A percentile compares a stretch with the other conserved stretches of the same genome.
Conservation (phyloP, 768 basidiomycete genomes). For the Suillus alpinus region DNA sequence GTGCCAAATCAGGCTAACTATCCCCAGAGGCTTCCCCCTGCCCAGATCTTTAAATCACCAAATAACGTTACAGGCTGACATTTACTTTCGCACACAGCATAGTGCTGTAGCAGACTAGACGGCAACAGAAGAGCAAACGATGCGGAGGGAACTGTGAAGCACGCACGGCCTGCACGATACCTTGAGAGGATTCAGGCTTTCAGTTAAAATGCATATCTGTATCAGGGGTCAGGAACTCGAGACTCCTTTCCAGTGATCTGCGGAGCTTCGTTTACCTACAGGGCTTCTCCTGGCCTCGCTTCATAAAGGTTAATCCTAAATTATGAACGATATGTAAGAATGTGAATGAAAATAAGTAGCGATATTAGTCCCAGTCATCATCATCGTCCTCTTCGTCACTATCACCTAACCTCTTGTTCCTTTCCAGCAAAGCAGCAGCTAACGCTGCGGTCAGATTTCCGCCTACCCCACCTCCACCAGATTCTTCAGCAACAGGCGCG, state of each 20-base stretch:
- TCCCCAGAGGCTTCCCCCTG: neutral
- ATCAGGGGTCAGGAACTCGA: neutral
- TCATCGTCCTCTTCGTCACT: conserved; percentile 80
- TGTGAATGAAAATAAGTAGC: conserved; percentile 1
- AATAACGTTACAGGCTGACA: neutral
- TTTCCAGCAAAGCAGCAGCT: conserved; percentile 75
- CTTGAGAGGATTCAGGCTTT: neutral
- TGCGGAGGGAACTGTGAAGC: neutral
- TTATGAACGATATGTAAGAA: conserved; percentile 9
- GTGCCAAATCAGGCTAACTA: conserved; percentile 21
- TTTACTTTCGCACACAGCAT: neutral
- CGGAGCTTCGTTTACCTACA: neutral
- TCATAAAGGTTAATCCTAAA: conserved; percentile 10
- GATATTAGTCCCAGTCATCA: conserved; percentile 54
- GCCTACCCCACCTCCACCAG: conserved; percentile 43
- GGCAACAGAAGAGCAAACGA: neutral
- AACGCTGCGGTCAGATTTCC: conserved; percentile 80
- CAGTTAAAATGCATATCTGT: neutral
- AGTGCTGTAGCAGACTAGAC: neutral
- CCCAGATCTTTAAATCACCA: neutral
- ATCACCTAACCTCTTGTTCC: conserved; percentile 87
- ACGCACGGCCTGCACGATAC: neutral
- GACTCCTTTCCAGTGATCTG: neutral
- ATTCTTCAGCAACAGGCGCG: conserved; percentile 27
- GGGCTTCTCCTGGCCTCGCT: neutral